phyloP scores from a whole-genome alignment of 2,329 filamentous ascomycete genomes.

The Alternaria sp. region DNA sequence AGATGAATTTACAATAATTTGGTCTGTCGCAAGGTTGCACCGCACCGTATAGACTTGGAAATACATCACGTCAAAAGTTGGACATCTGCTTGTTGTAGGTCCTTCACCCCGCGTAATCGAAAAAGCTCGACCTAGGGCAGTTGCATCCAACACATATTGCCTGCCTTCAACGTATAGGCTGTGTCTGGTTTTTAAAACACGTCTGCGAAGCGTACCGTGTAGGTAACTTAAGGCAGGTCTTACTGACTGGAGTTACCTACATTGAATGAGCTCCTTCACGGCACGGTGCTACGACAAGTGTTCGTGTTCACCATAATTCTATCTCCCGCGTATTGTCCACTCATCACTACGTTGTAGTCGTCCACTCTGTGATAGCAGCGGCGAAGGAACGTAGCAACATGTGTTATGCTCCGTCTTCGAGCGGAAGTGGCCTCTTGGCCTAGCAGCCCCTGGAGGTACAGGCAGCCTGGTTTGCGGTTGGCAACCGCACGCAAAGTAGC shows the following conservation, averaged over 20 bases:
- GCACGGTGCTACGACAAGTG: neutral
- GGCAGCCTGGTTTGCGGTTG: neutral
- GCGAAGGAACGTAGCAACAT: neutral
- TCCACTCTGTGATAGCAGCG: neutral
- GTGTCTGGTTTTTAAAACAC: neutral
- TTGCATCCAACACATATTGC: neutral
- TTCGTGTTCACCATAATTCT: neutral
- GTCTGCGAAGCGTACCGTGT: rapidly evolving
- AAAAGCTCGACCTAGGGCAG: neutral
- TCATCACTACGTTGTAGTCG: neutral
- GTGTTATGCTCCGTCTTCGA: neutral
- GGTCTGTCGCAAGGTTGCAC: neutral
- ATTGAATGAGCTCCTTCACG: neutral
- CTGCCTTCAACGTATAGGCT: neutral
- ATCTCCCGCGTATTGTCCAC: neutral
- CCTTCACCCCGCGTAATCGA: neutral
- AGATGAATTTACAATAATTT: neutral
- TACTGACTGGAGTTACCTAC: neutral
- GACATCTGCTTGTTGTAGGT: neutral
- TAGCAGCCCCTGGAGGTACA: neutral
- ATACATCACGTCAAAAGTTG: neutral
- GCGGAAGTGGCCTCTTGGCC: neutral
- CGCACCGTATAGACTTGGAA: neutral
- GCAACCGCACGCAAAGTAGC: neutral
- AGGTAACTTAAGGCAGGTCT: neutral